Conservation (phyloP, 129 eudicot genomes). For the Centella asiatica region DNA sequence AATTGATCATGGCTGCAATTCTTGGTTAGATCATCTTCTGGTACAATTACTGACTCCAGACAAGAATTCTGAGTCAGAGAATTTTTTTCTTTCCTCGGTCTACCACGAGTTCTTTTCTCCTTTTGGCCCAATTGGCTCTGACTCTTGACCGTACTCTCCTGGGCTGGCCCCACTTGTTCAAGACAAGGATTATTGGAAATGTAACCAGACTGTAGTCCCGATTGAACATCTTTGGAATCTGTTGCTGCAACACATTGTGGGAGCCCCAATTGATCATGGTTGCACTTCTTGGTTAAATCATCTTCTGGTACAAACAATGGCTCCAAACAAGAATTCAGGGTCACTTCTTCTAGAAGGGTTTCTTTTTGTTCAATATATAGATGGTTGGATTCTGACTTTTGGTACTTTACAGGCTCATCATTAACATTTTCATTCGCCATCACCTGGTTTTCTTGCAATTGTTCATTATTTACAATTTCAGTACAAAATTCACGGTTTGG, state of each 20-base stretch:
- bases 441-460: constrained; percentile 4
- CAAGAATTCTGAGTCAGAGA: neutral
- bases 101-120: constrained; percentile 14
- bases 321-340: neutral
- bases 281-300: neutral
- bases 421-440: constrained; percentile 7
- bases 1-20: neutral
- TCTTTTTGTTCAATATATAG: neutral
- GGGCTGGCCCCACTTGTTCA: constrained; percentile 15
- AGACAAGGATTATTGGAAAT: constrained; percentile 10
- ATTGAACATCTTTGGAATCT: neutral
- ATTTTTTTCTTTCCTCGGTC: constrained; percentile 27
- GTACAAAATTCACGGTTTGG: constrained; percentile 4
- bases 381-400: neutral
- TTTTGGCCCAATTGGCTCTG: constrained; percentile 14
- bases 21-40: neutral
- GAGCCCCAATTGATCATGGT: neutral
- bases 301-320: neutral
- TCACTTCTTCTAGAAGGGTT: neutral
- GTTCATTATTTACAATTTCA: constrained; percentile 6
- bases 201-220: constrained; percentile 5
- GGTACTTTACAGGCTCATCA: constrained; percentile 10
- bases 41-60: neutral
- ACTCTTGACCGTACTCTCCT: constrained; percentile 9
- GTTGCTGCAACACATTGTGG: constrained; percentile 1